Evolutionary conservation across 1,139 yeast species (phyloP).

Genomic region (Diutina rugosa): DNA sequence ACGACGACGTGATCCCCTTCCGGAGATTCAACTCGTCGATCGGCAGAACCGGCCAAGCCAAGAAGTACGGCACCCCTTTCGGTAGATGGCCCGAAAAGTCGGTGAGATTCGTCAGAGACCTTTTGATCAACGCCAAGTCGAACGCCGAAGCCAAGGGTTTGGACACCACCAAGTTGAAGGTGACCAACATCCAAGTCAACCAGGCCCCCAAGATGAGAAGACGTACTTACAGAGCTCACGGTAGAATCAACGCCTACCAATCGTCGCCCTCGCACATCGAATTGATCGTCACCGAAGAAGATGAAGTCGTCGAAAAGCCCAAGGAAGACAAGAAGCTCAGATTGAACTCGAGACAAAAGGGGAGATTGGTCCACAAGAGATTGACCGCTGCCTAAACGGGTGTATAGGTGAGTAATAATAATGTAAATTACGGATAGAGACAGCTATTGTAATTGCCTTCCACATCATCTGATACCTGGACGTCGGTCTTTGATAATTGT

Average conservation of each 20-base stretch:
- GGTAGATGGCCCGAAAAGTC: slow-evolving; percentile 99
- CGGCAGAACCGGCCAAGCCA: slow-evolving; percentile 99
- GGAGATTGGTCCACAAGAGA: slow-evolving; percentile 70
- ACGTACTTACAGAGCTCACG: slow-evolving; percentile 99
- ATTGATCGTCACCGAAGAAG: slow-evolving; percentile 91
- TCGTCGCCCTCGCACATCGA: slow-evolving; percentile 98
- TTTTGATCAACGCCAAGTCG: slow-evolving; percentile 95
- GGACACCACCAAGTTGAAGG: slow-evolving; percentile 85
- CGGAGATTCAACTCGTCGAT: slow-evolving; percentile 94
- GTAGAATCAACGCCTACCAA: slow-evolving; percentile 99
- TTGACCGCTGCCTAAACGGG: slow-evolving; percentile 1
- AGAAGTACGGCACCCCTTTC: slow-evolving; percentile 99
- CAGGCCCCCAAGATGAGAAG: slow-evolving; percentile 99
- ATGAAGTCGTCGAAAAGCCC: slow-evolving; percentile 90
- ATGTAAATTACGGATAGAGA: slow-evolving; percentile 1
- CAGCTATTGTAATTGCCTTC: background rate
- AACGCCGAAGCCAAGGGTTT: slow-evolving; percentile 99
- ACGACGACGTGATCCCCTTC: slow-evolving; percentile 99
- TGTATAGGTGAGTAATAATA: slow-evolving; percentile 1
- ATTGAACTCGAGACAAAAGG: slow-evolving; percentile 84
- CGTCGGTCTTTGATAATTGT: too few species aligned
- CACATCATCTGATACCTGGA: background rate
- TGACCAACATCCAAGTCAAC: slow-evolving; percentile 99
- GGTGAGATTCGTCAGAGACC: slow-evolving; percentile 88
- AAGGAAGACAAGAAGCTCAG: slow-evolving; percentile 71